Conservation (phyloP, 2,329 filamentous ascomycete genomes). For the Epichloe amarillans region DNA sequence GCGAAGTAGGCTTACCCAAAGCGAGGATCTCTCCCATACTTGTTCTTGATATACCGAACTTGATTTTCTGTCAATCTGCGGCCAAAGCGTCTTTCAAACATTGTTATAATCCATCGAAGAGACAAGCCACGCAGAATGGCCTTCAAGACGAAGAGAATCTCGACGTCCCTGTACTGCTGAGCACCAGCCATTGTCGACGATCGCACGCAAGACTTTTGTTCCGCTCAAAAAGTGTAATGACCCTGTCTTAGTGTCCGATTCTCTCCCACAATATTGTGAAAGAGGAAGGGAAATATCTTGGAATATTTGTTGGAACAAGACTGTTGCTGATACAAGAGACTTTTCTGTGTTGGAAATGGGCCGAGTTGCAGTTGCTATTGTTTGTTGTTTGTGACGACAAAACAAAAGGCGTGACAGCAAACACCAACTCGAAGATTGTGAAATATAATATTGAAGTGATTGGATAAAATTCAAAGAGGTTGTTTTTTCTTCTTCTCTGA, state of each 20-base stretch:
- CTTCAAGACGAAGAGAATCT: constrained; percentile 23
- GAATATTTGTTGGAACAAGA: no score
- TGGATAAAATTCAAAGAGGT: background rate
- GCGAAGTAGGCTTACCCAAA: constrained; percentile 19
- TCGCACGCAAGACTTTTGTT: background rate
- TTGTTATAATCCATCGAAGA: constrained; percentile 12
- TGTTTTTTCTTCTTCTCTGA: background rate
- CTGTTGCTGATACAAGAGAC: no score
- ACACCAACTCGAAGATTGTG: background rate
- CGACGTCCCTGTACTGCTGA: constrained; percentile 19
- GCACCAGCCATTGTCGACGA: constrained; percentile 20
- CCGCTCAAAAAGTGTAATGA: no score
- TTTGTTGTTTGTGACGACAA: background rate
- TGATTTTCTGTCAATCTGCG: constrained; percentile 20
- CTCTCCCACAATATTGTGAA: no score
- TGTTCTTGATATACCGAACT: constrained; percentile 26
- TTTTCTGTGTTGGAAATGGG: background rate
- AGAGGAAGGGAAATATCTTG: no score
- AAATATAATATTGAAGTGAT: background rate
- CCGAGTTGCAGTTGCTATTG: background rate
- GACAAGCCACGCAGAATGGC: constrained; percentile 16
- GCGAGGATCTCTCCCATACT: constrained; percentile 26
- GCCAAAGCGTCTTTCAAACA: constrained; percentile 17
- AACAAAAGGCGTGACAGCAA: background rate
- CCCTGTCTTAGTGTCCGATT: no score